phyloP scores from a whole-genome alignment of 2,329 filamentous ascomycete species.

The Curvularia sp. region DNA sequence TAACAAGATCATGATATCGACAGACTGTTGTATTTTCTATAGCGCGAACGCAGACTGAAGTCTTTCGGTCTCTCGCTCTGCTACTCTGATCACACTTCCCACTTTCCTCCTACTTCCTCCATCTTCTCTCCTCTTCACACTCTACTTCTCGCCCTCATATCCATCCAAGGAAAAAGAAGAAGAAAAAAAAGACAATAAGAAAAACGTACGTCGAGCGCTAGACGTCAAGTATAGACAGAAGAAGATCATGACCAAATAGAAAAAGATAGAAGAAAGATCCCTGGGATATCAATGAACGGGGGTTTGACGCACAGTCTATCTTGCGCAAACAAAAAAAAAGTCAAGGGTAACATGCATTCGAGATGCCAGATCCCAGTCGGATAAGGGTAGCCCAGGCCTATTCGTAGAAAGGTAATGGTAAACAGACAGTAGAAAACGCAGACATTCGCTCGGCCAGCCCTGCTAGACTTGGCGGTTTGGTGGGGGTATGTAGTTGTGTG shows the following conservation, averaged over 20 bases:
- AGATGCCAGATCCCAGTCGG: slow-evolving; percentile 16
- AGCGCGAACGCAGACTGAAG: too few species aligned
- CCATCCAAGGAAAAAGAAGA: neutral
- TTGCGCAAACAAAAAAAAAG: neutral
- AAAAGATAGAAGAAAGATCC: neutral
- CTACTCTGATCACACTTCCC: too few species aligned
- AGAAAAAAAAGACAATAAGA: slow-evolving; percentile 5
- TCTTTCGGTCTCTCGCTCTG: too few species aligned
- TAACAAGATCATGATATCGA: too few species aligned
- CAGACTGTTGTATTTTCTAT: too few species aligned
- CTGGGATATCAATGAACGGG: slow-evolving; percentile 11
- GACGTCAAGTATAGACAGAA: slow-evolving; percentile 4
- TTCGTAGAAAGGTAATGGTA: slow-evolving; percentile 4
- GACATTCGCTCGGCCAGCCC: slow-evolving; percentile 4
- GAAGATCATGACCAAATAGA: neutral
- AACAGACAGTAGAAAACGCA: neutral
- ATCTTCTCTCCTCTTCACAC: neutral
- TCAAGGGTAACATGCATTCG: slow-evolving; percentile 10
- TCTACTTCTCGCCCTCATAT: slow-evolving; percentile 8
- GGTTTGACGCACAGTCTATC: neutral
- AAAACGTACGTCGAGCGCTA: slow-evolving; percentile 12
- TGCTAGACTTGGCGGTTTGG: neutral
- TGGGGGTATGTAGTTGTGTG: neutral
- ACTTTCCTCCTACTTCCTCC: neutral
- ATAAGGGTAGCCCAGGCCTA: slow-evolving; percentile 2